These are phyloP conservation scores for Ilyonectria robusta DNA, from an alignment of 2,329 filamentous ascomycete genomes.

Conservation along the genomic window DNA sequence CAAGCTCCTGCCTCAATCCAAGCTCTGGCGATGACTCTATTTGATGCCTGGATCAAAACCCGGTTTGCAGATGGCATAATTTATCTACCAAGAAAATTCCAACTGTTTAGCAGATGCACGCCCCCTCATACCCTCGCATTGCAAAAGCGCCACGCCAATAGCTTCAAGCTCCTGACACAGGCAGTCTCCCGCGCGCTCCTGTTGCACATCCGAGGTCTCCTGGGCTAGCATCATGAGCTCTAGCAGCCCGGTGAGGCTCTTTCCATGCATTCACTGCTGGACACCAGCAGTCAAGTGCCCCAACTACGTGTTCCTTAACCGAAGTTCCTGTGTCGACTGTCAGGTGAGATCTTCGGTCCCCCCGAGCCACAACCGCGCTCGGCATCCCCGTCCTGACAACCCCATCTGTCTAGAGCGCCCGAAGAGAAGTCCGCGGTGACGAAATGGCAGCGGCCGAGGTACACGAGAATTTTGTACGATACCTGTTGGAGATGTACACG, in stretches of 20 bases:
- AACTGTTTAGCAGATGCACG: conserved; percentile 1
- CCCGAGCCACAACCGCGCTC: not conserved
- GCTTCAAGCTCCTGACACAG: conserved; percentile 14
- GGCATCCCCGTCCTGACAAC: conserved; percentile 13
- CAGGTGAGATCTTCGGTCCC: conserved; percentile 33
- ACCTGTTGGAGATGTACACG: conserved; percentile 43
- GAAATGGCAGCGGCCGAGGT: conserved; percentile 39
- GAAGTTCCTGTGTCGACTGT: conserved; percentile 43
- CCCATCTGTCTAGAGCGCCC: conserved; percentile 31
- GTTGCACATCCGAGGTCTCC: conserved; percentile 23
- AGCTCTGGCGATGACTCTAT: conserved; percentile 9
- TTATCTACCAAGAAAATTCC: not conserved
- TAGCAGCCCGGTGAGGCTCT: conserved; percentile 37
- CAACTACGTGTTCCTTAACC: conserved; percentile 45
- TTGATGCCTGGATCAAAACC: conserved; percentile 6
- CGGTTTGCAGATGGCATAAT: conserved; percentile 16
- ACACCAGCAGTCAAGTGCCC: conserved; percentile 44
- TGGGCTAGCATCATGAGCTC: conserved; percentile 33
- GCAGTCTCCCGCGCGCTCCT: conserved; percentile 9
- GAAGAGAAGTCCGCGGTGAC: conserved; percentile 30
- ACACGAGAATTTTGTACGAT: conserved; percentile 44
- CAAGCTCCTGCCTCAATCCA: conserved; percentile 3
- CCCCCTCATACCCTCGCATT: conserved; percentile 9
- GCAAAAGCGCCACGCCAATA: conserved; percentile 19
- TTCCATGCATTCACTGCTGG: conserved; percentile 42